phyloP scores from a whole-genome alignment of 2,329 filamentous ascomycete genomes.

The Pyrenophora tritici-repentis region DNA sequence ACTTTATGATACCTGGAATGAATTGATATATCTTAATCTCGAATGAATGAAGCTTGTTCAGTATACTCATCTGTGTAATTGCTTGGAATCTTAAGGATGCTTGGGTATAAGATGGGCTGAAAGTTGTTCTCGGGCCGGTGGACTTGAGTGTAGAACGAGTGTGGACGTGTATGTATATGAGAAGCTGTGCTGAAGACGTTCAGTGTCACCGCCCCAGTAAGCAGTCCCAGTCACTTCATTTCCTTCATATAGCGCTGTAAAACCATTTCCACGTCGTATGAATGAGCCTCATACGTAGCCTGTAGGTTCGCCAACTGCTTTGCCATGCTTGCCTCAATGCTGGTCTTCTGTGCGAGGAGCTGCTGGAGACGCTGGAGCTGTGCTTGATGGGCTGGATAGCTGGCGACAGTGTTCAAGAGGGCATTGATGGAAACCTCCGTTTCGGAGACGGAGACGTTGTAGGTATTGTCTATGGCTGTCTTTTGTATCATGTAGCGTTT shows the following conservation, averaged over 20 bases:
- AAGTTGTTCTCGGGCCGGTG: too few relatives aligned
- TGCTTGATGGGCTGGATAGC: constrained; percentile 26
- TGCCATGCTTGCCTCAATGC: constrained; percentile 34
- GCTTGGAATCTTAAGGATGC: too few relatives aligned
- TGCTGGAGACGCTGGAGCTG: constrained; percentile 31
- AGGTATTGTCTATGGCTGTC: constrained; percentile 25
- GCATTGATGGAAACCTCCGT: constrained; percentile 25
- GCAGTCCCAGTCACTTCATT: constrained; percentile 19
- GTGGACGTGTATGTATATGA: too few relatives aligned
- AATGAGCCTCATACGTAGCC: constrained; percentile 27
- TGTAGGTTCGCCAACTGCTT: constrained; percentile 22
- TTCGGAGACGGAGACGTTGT: constrained; percentile 14
- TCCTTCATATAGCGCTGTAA: constrained; percentile 26
- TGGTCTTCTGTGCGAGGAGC: constrained; percentile 29
- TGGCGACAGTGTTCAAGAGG: constrained; percentile 26
- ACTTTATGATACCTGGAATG: background rate
- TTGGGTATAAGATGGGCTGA: too few relatives aligned
- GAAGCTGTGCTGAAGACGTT: too few relatives aligned
- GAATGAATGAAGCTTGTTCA: background rate
- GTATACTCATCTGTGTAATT: too few relatives aligned
- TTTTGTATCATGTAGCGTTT: constrained; percentile 30
- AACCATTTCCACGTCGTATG: constrained; percentile 29
- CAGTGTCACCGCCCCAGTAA: too few relatives aligned
- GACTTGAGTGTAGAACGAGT: too few relatives aligned
- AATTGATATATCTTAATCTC: background rate